Base-by-base conservation (phyloP, 176 grass and related monocot species). In the Urochloa ruziziensis region DNA sequence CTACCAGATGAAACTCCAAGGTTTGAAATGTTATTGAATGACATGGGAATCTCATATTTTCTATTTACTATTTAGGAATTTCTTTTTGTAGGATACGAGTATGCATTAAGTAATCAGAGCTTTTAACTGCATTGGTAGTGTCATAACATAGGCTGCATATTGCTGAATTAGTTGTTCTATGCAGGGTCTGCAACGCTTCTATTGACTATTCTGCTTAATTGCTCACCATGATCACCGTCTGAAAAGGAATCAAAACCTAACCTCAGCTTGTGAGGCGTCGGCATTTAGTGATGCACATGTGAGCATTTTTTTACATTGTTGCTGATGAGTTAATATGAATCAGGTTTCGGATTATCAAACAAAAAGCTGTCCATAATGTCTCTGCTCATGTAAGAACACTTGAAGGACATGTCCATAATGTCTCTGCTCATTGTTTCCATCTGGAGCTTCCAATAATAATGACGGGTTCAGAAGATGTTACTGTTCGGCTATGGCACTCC, bases 361-460 rank as follows among this genome's bases (percentile, higher is more conserved):
- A 9, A 94, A 91, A 64, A 91, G 89, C 40, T 94, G 89, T n/a
- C n/a, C n/a, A n/a, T n/a, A n/a, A n/a, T n/a, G n/a, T n/a, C n/a
- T n/a, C n/a, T 84, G 82, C 91, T 74, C 92, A 94, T n/a, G n/a
- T n/a, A n/a, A n/a, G n/a, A 85, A 88, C 92, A 74, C 88, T 94
- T 80, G 92, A 94, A 81, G 88, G 92, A 24, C 92, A 94, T 52
- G 81, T 82, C 3, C 92, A 94, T 83, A 94, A 94, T 78, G 83
- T 97, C 77, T 93, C 91, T 64, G 91, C 94, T 81, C 91, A 94
- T 21, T 94, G 91, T 87, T 97, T 97, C 69, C 94, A 97, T 82
- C 94, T 91, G 2, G 89, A 94, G 89, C 86, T 94, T 61, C 92
- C 92, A 43, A 94, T 94, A 74, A 94, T 94, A 83, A 89, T 91